Evolutionary conservation across 164 flowering plant species (phyloP), one percentile per base, ranked within the genome.

Genomic region (Umbilicus rupestris): DNA sequence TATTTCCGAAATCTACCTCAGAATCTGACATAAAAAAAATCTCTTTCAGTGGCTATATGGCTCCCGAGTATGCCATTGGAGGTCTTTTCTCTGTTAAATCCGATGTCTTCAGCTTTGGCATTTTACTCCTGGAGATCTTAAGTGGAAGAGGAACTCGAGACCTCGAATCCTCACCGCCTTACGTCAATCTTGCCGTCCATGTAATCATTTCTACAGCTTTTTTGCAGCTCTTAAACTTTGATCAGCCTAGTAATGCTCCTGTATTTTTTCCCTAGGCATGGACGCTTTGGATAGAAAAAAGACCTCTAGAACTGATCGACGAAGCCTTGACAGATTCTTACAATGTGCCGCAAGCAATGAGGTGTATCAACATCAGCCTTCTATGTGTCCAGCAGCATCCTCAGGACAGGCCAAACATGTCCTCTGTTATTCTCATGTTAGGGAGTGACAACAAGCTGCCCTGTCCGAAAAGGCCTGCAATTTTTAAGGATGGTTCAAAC

Each of bases 61-160:
- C 75, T 12, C 77, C 80, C 1, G 77, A 72, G 63, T 77, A 70
- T 68, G 73, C 68, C 3, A 64, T 73, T 66, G 55, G 72, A 16
- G 79, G 79, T 0, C 37, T 74, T 29, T 45, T 74, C 12, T 78
- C 79, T 1, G 55, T 58, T 9, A 76, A 74, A 37, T 59, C 76
- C 0, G 79, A 76, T 50, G 69, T 74, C 17, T 74, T 68, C 57
- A 76, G 77, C 59, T 76, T 76, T 60, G 82, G 79, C n/a, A 71
- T 78, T 19, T 46, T 78, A 28, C 47, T 77, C 39, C 57, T 77
- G 24, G 80, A 77, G 62, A 77, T 77, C 11, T 42, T 74, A 19
- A 67, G 73, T 17, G 57, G 75, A 2, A 72, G 15, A 35, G 75
- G 58, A 55, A 78, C 74, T 49, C 46, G 50, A 15, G 59, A 69